Percentiles rank a stretch among this genome's conserved stretches.
phyloP scores from a whole-genome alignment of 345 rosid genomes.

The Eucalyptus leucophloia region DNA sequence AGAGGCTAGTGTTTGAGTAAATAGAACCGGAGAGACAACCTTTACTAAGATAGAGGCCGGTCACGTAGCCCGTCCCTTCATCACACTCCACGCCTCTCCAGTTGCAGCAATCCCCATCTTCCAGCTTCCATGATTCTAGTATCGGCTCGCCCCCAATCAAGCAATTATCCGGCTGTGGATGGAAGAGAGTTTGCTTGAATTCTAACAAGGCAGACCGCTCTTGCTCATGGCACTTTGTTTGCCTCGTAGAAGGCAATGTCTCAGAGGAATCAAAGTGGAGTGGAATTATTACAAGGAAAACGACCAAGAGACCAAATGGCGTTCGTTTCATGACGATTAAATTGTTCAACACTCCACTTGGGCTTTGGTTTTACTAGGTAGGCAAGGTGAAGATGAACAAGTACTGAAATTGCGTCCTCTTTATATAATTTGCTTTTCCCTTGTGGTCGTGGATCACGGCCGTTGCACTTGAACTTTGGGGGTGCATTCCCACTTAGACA shows the following conservation, averaged over 20 bases:
- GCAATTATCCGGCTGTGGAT: fast-evolving
- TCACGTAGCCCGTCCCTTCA: not conserved
- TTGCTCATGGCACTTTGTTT: not conserved
- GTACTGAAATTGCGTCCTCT: fast-evolving
- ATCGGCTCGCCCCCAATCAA: fast-evolving
- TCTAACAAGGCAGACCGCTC: not conserved
- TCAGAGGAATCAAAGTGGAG: not conserved
- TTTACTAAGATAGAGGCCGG: not conserved
- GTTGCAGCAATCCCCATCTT: not conserved
- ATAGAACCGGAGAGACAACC: not conserved
- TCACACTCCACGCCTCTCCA: not conserved
- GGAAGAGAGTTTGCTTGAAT: not conserved
- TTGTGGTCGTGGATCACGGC: not conserved
- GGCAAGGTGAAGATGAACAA: not conserved
- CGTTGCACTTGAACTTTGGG: not conserved
- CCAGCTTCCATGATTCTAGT: not conserved
- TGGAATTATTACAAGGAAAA: not conserved
- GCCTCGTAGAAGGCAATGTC: not conserved
- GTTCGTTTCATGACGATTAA: not conserved
- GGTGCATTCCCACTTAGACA: not conserved
- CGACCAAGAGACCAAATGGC: not conserved
- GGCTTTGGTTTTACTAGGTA: not conserved
- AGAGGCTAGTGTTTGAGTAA: not conserved
- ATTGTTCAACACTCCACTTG: not conserved
- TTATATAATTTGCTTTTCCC: not conserved